Percentiles rank a stretch among this genome's conserved stretches.
Evolutionary conservation across 2,329 filamentous ascomycete genomes (phyloP).

Genomic region (Zymoseptoria pseudotritici): DNA sequence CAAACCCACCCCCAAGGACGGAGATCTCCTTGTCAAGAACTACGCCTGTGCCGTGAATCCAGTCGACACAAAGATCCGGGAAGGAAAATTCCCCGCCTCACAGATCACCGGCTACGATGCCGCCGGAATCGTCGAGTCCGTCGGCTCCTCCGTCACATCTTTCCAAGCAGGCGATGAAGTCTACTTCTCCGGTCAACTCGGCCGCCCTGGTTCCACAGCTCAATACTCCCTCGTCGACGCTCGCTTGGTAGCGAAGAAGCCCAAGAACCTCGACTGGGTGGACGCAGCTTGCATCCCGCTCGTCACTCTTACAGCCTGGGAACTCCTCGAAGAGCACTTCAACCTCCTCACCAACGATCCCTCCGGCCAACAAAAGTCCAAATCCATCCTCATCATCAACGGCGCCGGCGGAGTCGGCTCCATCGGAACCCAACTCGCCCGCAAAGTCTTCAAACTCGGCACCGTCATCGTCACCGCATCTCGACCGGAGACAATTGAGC

Average conservation of each 20-base stretch:
- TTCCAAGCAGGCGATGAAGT: slow-evolving; percentile 40
- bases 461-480: slow-evolving; percentile 37
- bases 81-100: slow-evolving; percentile 26
- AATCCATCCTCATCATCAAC: slow-evolving; percentile 39
- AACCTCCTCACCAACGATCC: slow-evolving; percentile 33
- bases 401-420: slow-evolving; percentile 40
- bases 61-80: slow-evolving; percentile 33
- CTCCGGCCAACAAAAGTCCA: slow-evolving; percentile 20
- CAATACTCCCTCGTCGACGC: slow-evolving; percentile 39
- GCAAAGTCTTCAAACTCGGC: slow-evolving; percentile 6
- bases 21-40: slow-evolving; percentile 12
- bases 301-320: slow-evolving; percentile 39
- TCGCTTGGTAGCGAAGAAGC: slow-evolving; percentile 34
- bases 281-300: slow-evolving; percentile 40
- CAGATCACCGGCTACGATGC: slow-evolving; percentile 41
- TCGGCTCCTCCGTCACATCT: slow-evolving; percentile 26
- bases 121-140: slow-evolving; percentile 32
- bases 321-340: slow-evolving; percentile 38
- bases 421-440: slow-evolving; percentile 39
- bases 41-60: slow-evolving; percentile 36
- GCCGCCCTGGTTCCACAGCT: slow-evolving; percentile 37
- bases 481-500: slow-evolving; percentile 34
- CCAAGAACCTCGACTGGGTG: slow-evolving; percentile 33
- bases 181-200: slow-evolving; percentile 36
- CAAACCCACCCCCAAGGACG: background rate